Percentiles rank a stretch among this genome's conserved stretches.
phyloP scores from a whole-genome alignment of 495 filamentous ascomycete species.

The Penicillium crystallinum region DNA sequence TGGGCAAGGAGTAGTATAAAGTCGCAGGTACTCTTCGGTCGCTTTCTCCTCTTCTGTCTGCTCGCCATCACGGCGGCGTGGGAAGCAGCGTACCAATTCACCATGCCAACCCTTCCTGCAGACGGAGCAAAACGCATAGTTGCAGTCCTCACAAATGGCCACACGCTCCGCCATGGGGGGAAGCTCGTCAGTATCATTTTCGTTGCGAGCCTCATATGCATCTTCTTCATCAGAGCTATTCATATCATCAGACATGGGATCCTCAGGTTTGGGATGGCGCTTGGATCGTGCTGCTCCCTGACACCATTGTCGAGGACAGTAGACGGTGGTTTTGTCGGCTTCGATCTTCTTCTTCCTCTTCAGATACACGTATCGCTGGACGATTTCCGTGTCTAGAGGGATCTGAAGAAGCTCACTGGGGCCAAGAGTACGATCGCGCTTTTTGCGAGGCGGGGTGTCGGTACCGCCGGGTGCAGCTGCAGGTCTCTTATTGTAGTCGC shows the following conservation, averaged over 20 bases:
- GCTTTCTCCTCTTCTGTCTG: constrained; percentile 73
- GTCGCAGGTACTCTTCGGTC: constrained; percentile 70
- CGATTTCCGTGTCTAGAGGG: constrained; percentile 62
- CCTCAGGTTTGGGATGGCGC: constrained; percentile 63
- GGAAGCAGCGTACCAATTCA: constrained; percentile 61
- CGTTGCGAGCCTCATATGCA: constrained; percentile 30
- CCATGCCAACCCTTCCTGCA: constrained; percentile 85
- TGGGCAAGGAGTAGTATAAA: constrained; percentile 85
- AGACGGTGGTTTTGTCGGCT: constrained; percentile 86
- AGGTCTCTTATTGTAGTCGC: constrained; percentile 54
- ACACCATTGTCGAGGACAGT: constrained; percentile 91
- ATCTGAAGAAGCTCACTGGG: constrained; percentile 89
- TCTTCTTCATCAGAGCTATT: constrained; percentile 46
- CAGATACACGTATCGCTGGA: constrained; percentile 79
- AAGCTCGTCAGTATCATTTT: background rate
- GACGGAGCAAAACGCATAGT: constrained; percentile 82
- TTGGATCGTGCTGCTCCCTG: constrained; percentile 82
- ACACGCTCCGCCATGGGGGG: constrained; percentile 56
- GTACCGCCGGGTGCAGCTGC: constrained; percentile 10
- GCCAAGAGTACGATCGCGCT: constrained; percentile 60
- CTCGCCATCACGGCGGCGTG: constrained; percentile 56
- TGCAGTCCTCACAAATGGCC: constrained; percentile 81
- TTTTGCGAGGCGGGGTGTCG: constrained; percentile 33
- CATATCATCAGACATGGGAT: constrained; percentile 45
- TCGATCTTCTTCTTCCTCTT: constrained; percentile 91